phyloP scores from a whole-genome alignment of 345 rosid species.

The Eucalyptus victrix region DNA sequence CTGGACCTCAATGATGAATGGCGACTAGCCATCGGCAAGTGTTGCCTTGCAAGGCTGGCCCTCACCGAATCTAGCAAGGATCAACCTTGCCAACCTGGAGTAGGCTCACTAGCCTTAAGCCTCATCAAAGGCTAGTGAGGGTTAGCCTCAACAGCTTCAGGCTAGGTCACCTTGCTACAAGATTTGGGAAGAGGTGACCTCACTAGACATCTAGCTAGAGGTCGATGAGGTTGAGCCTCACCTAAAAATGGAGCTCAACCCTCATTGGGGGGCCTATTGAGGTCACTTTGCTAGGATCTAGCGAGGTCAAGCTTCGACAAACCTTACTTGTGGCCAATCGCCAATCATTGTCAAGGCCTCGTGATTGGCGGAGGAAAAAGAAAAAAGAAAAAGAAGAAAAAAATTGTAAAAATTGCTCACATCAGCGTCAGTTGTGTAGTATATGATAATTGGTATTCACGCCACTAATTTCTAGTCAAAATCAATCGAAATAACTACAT shows the following conservation, averaged over 20 bases:
- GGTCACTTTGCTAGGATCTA: neutral
- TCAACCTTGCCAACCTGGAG: neutral
- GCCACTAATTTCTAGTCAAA: fast-evolving
- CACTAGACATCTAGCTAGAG: neutral
- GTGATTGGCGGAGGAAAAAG: fast-evolving
- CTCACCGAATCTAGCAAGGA: fast-evolving
- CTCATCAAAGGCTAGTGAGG: fast-evolving
- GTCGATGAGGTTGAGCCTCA: neutral
- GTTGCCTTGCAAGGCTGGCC: fast-evolving
- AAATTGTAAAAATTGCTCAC: no score
- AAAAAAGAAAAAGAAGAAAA: fast-evolving
- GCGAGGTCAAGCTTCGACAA: fast-evolving
- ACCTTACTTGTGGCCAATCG: neutral
- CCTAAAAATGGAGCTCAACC: neutral
- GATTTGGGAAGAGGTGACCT: neutral
- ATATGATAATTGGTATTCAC: fast-evolving
- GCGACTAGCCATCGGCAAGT: fast-evolving
- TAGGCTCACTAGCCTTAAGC: neutral
- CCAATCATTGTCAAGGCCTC: neutral
- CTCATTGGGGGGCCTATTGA: neutral
- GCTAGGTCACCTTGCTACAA: neutral
- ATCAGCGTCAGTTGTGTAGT: fast-evolving
- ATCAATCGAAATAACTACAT: fast-evolving
- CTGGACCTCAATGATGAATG: fast-evolving
- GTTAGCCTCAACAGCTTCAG: fast-evolving